phyloP scores from a whole-genome alignment of 805 yeast species.

The Pichia heedii region DNA sequence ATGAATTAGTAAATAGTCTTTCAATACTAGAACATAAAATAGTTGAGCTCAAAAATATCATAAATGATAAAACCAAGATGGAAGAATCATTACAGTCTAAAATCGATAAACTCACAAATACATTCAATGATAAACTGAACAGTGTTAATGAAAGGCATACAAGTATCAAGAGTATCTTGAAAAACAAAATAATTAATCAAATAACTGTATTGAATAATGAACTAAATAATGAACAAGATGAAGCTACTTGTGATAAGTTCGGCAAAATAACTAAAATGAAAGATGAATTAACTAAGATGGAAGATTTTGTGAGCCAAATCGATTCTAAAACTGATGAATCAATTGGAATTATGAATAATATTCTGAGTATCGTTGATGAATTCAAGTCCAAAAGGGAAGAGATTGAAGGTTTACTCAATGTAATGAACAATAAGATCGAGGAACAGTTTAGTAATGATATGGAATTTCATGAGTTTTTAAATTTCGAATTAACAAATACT shows the following conservation, averaged over 20 bases:
- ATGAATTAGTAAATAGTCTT: constrained; percentile 6
- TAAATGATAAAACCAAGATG: constrained; percentile 17
- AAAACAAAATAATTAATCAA: background rate
- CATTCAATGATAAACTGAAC: background rate
- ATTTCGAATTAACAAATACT: background rate
- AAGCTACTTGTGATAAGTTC: background rate
- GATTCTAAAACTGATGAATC: background rate
- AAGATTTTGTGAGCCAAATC: background rate
- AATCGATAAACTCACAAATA: constrained; percentile 1
- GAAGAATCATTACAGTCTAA: constrained; percentile 9
- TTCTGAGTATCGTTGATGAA: background rate
- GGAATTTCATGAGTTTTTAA: background rate
- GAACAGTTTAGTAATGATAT: background rate
- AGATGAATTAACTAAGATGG: background rate
- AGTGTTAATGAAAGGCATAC: constrained; percentile 1
- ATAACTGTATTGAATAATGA: background rate
- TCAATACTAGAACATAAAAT: constrained; percentile 24
- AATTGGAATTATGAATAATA: background rate
- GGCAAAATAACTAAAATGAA: background rate
- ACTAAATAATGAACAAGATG: background rate
- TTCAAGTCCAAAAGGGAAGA: background rate
- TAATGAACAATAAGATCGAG: background rate
- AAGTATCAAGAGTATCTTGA: background rate
- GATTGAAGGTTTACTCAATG: background rate
- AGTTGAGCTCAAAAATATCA: constrained; percentile 25